Percentiles rank a stretch among this genome's conserved stretches.
phyloP scores from a whole-genome alignment of 345 rosid genomes.

The Eucalyptus urophylla region DNA sequence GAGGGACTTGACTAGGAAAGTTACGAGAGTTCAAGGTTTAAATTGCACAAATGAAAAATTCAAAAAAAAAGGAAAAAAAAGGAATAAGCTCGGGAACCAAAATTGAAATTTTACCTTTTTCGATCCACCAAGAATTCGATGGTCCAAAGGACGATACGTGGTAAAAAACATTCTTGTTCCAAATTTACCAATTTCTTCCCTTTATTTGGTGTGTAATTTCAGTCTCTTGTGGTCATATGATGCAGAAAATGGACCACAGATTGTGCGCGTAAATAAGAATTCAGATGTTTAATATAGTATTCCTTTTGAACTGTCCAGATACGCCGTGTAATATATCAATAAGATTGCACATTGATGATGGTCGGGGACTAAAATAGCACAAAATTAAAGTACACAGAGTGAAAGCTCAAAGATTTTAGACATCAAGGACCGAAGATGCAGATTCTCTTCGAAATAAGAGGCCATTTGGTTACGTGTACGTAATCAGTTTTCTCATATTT shows the following conservation, averaged over 20 bases:
- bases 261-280: neutral
- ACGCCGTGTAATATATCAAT: neutral
- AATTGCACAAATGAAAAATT: too few relatives aligned
- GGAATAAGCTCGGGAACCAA: too few relatives aligned
- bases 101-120: too few relatives aligned
- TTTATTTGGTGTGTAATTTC: neutral
- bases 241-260: neutral
- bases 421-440: neutral
- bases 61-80: too few relatives aligned
- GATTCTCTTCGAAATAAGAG: neutral
- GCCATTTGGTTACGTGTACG: neutral
- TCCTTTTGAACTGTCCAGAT: neutral
- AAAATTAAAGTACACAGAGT: neutral
- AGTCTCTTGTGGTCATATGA: neutral
- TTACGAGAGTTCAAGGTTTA: too few relatives aligned
- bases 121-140: too few relatives aligned
- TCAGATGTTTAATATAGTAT: neutral
- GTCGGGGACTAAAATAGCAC: neutral
- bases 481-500: too few relatives aligned
- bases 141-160: too few relatives aligned
- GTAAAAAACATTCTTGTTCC: too few relatives aligned
- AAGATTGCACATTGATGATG: neutral
- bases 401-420: neutral
- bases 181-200: too few relatives aligned
- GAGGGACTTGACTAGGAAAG: too few relatives aligned